phyloP scores from a whole-genome alignment of 371 early-diverging fungal genomes.

The Spraguea lophii region DNA sequence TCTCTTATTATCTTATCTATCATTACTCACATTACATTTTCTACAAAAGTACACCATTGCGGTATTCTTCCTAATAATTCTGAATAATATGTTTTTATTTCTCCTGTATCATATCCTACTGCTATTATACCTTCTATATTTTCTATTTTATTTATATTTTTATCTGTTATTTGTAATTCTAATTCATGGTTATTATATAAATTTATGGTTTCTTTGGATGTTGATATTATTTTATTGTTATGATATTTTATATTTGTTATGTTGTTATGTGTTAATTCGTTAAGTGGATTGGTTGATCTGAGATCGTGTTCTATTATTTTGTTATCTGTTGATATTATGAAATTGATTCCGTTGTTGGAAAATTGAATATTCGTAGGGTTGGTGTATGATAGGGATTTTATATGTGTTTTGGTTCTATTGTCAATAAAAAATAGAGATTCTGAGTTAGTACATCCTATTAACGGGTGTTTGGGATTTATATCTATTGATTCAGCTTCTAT shows the following conservation, averaged over 20 bases:
- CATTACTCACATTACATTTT: slow-evolving; percentile 80
- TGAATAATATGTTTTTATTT: slow-evolving; percentile 72
- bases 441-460: slow-evolving; percentile 66
- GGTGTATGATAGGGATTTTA: slow-evolving; percentile 29
- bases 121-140: slow-evolving; percentile 67
- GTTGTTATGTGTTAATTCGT: slow-evolving; percentile 81
- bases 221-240: slow-evolving; percentile 58
- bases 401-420: slow-evolving; percentile 6
- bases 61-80: slow-evolving; percentile 80
- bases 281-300: slow-evolving; percentile 59
- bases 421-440: slow-evolving; percentile 50
- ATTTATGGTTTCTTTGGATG: slow-evolving; percentile 69
- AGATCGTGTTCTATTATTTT: slow-evolving; percentile 75
- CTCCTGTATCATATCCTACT: slow-evolving; percentile 72
- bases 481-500: slow-evolving; percentile 50
- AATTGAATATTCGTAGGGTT: slow-evolving; percentile 59
- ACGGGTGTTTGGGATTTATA: slow-evolving; percentile 68
- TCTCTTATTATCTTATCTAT: too few relatives aligned
- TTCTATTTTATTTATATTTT: slow-evolving; percentile 68
- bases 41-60: slow-evolving; percentile 74
- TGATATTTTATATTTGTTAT: slow-evolving; percentile 67
- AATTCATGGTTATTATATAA: slow-evolving; percentile 66
- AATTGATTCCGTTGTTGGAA: slow-evolving; percentile 61
- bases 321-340: slow-evolving; percentile 65
- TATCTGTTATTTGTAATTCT: slow-evolving; percentile 63